phyloP scores from a whole-genome alignment of 352 stramenopile species.

The Globisporangium cederbergense region DNA sequence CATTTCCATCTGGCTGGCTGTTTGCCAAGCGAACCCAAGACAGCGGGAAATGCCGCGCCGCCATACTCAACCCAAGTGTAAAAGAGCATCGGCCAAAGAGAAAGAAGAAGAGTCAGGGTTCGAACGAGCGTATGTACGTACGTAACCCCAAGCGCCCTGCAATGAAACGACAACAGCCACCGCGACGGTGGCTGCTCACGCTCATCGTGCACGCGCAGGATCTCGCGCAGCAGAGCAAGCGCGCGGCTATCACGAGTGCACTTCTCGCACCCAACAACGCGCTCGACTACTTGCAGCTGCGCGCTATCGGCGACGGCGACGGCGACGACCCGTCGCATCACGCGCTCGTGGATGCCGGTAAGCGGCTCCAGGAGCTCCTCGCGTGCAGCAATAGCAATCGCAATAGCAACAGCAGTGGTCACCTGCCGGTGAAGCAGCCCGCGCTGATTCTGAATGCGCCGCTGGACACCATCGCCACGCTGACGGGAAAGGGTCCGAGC shows the following conservation, averaged over 20 bases:
- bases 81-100: constrained; percentile 1
- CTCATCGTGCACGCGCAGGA: constrained; percentile 31
- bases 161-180: constrained; percentile 14
- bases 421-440: background rate
- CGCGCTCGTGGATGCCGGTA: background rate
- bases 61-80: constrained; percentile 12
- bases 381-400: background rate
- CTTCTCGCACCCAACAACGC: constrained; percentile 3
- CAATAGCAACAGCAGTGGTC: background rate
- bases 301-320: background rate
- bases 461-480: background rate
- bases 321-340: constrained; percentile 1
- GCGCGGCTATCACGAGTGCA: constrained; percentile 1
- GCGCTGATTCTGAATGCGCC: constrained; percentile 18
- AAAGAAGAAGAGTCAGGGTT: background rate
- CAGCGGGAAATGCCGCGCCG: background rate
- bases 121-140: background rate
- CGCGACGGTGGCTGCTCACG: constrained; percentile 11
- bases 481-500: background rate
- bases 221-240: background rate
- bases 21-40: background rate
- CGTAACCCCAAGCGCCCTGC: background rate
- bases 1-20: constrained; percentile 2
- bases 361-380: background rate
- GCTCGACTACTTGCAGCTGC: constrained; percentile 32